Evolutionary conservation across 164 flowering plant species (phyloP).

Genomic region (grape (Vitis vinifera)): DNA sequence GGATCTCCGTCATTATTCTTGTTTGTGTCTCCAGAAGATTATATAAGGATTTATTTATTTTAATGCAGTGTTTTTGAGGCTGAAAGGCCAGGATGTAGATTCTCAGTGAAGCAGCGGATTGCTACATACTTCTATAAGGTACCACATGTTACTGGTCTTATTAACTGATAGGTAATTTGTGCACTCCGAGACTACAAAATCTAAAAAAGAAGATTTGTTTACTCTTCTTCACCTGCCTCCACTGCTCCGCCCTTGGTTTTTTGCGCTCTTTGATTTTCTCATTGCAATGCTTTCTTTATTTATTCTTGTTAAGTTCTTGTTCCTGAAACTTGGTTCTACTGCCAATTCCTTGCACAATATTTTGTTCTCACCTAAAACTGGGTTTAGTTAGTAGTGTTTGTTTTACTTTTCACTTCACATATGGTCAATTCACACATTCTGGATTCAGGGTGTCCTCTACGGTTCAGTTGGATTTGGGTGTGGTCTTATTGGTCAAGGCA

Average conservation of each 20-base stretch:
- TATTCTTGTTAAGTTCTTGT: neutral
- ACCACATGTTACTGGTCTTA: neutral
- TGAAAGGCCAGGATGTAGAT: slow-evolving; percentile 78
- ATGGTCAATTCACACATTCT: slow-evolving; percentile 6
- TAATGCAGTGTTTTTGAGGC: slow-evolving; percentile 87
- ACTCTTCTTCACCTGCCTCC: too few relatives aligned
- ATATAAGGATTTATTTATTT: neutral
- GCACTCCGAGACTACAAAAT: neutral
- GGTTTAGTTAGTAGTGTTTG: neutral
- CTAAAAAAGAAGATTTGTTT: neutral
- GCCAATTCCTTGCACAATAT: neutral
- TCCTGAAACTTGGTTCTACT: neutral
- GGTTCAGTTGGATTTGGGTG: slow-evolving; percentile 90
- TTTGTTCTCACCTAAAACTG: neutral
- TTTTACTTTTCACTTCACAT: neutral
- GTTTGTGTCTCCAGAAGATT: neutral
- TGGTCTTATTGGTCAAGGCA: slow-evolving; percentile 94
- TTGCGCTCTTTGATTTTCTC: too few relatives aligned
- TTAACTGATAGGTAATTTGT: neutral
- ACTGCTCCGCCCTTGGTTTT: too few relatives aligned
- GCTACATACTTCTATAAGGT: slow-evolving; percentile 91
- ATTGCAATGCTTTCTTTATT: neutral
- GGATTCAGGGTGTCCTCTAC: slow-evolving; percentile 72
- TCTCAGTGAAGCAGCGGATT: slow-evolving; percentile 69
- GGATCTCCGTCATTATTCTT: neutral